Evolutionary conservation across 2,329 filamentous ascomycete species (phyloP).

Genomic region (Aureobasidium vineae): DNA sequence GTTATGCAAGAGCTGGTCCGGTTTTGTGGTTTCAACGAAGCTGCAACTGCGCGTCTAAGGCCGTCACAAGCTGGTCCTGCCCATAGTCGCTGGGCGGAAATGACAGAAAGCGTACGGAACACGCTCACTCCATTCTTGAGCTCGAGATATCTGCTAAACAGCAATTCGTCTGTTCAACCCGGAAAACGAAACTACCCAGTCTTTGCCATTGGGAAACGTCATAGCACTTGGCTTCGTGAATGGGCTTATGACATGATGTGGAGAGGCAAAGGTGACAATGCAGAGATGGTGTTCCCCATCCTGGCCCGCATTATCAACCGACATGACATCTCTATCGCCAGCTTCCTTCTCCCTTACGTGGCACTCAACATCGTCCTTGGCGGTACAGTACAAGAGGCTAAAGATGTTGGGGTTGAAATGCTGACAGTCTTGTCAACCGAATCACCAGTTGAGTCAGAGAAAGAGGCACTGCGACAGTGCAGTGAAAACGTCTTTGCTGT

Average conservation of each 20-base stretch:
- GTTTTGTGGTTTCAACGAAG: conserved; percentile 68
- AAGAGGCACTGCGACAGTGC: conserved; percentile 76
- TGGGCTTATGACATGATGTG: conserved; percentile 81
- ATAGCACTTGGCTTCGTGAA: conserved; percentile 76
- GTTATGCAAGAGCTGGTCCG: conserved; percentile 90
- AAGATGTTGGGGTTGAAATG: conserved; percentile 70
- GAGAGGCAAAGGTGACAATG: conserved; percentile 70
- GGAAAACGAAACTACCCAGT: conserved; percentile 64
- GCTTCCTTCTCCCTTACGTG: conserved; percentile 85
- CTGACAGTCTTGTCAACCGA: conserved; percentile 68
- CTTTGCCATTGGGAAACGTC: conserved; percentile 65
- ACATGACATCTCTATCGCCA: conserved; percentile 80
- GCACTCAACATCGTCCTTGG: conserved; percentile 80
- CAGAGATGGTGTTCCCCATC: conserved; percentile 74
- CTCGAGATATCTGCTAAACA: conserved; percentile 74
- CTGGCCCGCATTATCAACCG: conserved; percentile 78
- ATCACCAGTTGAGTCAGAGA: conserved; percentile 55
- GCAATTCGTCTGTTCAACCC: conserved; percentile 33
- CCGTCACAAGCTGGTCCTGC: conserved; percentile 58
- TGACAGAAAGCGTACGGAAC: conserved; percentile 75
- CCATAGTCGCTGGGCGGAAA: conserved; percentile 70
- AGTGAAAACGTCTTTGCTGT: conserved; percentile 92
- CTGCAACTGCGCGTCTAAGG: conserved; percentile 52
- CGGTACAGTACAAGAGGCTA: conserved; percentile 62
- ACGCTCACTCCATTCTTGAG: conserved; percentile 84